A percentile compares a stretch with the other conserved stretches of the same genome.
Evolutionary conservation across 805 yeast genomes (phyloP).

Genomic region (Spathaspora sp.): DNA sequence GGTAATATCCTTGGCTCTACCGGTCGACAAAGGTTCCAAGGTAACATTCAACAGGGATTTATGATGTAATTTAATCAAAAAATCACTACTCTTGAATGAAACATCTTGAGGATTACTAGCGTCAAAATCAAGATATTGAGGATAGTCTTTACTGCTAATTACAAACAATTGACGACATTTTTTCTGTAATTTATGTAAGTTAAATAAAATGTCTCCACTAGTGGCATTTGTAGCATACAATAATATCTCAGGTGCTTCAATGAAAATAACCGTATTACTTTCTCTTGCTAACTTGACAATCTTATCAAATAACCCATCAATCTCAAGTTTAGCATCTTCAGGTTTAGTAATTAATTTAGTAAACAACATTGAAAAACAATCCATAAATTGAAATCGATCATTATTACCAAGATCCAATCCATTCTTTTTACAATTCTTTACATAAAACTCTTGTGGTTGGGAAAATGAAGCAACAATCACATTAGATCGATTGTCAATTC

Average conservation of each 20-base stretch:
- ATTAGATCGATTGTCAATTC: conserved; percentile 19
- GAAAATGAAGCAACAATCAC: conserved; percentile 35
- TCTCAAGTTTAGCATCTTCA: conserved; percentile 10
- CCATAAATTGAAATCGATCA: conserved; percentile 34
- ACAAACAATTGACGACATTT: conserved; percentile 32
- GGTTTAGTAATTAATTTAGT: conserved; percentile 24
- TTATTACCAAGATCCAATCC: conserved; percentile 29
- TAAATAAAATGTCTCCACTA: conserved; percentile 30
- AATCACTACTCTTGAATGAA: conserved; percentile 42
- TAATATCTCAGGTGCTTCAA: conserved; percentile 48
- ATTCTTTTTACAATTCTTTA: conserved; percentile 34
- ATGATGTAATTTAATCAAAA: conserved; percentile 46
- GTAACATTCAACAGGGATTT: conserved; percentile 50
- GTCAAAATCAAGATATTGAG: conserved; percentile 29
- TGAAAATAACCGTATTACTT: conserved; percentile 25
- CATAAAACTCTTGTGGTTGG: conserved; percentile 28
- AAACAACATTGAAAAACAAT: conserved; percentile 47
- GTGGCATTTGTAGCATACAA: conserved; percentile 38
- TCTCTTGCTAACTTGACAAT: conserved; percentile 8
- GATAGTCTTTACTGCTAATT: conserved; percentile 33
- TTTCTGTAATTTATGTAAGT: conserved; percentile 30
- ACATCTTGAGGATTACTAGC: conserved; percentile 22
- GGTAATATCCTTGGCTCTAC: conserved; percentile 78
- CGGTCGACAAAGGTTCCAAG: conserved; percentile 69
- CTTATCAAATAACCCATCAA: conserved; percentile 9